Evolutionary conservation across 345 rosid genomes (phyloP), one percentile per base, ranked within the genome.

Genomic region (Psidium friedrichsthalianum): DNA sequence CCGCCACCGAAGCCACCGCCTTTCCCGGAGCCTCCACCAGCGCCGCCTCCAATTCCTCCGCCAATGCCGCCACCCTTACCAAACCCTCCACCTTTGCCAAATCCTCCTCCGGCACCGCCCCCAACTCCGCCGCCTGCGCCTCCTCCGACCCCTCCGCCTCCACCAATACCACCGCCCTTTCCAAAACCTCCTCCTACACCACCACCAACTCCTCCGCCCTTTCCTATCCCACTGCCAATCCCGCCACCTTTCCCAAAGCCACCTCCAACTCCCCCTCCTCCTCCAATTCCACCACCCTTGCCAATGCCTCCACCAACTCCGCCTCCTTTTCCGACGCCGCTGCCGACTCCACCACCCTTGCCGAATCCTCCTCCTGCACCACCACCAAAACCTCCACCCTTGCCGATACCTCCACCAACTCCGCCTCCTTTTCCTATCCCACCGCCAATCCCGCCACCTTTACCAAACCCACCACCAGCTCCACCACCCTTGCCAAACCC

Each of bases 181-280:
- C 84, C 84, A 36, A 7, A 1, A 1, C 84, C 84, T 32, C 64
- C 76, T 44, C 85, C 85, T 1, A 14, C 36, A 6, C 86, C 86
- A 9, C 82, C 82, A 22, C 69, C 69, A 12, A 47, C 8, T 5
- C 81, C 85, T 6, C 84, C 64, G 21, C 84, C 61, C 4, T 29
- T 29, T 4, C 84, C 84, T 5, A 21, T n/a, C 5, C 85, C 85
- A 3, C 85, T 74, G 4, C 85, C 85, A 2, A 20, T 44, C 3
- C 85, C 85, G 3, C 22, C 5, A 29, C 84, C 84, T 21, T 29
- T 42, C 15, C 85, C 85, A 4, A 15, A 18, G 2, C 86, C 86
- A 52, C 86, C 86, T 6, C 86, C 83, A 82, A 25, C 21, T 36
- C 85, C 85, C 9, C 85, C 82, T 1, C 85, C 85, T 14, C 86